Percentiles rank a stretch among this genome's conserved stretches.
Conservation (phyloP, 495 filamentous ascomycete species). For the Monascus purpureus region DNA sequence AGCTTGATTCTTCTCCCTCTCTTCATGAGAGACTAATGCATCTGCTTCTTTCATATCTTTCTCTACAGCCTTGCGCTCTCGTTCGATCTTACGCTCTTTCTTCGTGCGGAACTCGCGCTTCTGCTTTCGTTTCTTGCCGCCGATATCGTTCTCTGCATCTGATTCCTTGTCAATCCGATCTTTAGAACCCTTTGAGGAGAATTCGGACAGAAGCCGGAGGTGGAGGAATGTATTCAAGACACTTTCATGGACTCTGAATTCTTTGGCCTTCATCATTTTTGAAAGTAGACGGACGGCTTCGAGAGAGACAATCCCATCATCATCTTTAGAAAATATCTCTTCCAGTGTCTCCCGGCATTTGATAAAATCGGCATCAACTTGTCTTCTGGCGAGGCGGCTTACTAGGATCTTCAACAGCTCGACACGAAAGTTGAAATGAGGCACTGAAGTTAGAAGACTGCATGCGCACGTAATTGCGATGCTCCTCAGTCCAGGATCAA, state of each 20-base stretch:
- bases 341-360: conserved; percentile 73
- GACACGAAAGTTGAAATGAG: conserved; percentile 90
- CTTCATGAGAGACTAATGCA: conserved; percentile 78
- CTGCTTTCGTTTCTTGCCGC: conserved; percentile 52
- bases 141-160: conserved; percentile 21
- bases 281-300: conserved; percentile 75
- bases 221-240: conserved; percentile 86
- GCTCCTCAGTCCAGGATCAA: conserved; percentile 35
- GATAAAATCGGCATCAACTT: conserved; percentile 53
- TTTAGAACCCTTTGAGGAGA: conserved; percentile 64
- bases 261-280: conserved; percentile 83
- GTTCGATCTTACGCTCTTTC: conserved; percentile 54
- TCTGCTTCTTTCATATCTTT: conserved; percentile 93
- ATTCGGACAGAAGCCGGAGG: conserved; percentile 76
- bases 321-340: conserved; percentile 69
- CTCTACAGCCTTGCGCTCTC: conserved; percentile 72
- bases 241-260: conserved; percentile 69
- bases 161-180: conserved; percentile 46
- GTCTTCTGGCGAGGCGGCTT: conserved; percentile 57
- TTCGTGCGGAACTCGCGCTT: conserved; percentile 69
- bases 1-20: conserved; percentile 80
- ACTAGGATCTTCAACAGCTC: conserved; percentile 81
- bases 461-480: conserved; percentile 79
- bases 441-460: conserved; percentile 58
- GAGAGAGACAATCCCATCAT: conserved; percentile 74